These are phyloP conservation scores for Lepraria neglecta DNA, from an alignment of 495 filamentous ascomycete genomes.

Conservation along the genomic window DNA sequence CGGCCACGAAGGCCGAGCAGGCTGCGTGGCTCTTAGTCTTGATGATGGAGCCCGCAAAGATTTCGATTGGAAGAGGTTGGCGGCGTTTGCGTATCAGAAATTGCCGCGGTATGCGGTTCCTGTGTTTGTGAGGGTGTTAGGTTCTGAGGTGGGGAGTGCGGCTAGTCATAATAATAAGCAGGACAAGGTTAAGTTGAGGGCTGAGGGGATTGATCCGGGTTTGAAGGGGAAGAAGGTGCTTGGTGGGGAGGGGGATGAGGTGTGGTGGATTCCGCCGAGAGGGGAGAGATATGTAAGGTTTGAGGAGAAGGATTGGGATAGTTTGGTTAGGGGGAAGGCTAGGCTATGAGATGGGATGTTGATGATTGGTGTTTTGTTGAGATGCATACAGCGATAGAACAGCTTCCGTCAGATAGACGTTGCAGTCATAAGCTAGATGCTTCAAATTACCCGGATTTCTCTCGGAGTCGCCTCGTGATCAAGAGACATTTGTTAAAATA, in stretches of 20 bases:
- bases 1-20: slow-evolving; percentile 64
- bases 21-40: slow-evolving; percentile 55
- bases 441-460: too few species aligned
- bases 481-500: too few species aligned
- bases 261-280: slow-evolving; percentile 52
- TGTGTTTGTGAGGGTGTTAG: slow-evolving; percentile 61
- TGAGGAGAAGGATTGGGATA: slow-evolving; percentile 51
- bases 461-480: too few species aligned
- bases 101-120: slow-evolving; percentile 74
- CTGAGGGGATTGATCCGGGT: slow-evolving; percentile 62
- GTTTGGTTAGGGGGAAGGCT: slow-evolving; percentile 38
- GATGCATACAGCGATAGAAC: neutral
- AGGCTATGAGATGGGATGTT: neutral
- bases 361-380: neutral
- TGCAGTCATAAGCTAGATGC: too few species aligned
- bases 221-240: slow-evolving; percentile 44
- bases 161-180: slow-evolving; percentile 82
- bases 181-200: slow-evolving; percentile 66
- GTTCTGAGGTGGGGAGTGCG: slow-evolving; percentile 37
- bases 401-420: neutral
- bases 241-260: slow-evolving; percentile 40
- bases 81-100: slow-evolving; percentile 47
- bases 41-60: slow-evolving; percentile 33
- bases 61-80: slow-evolving; percentile 50
- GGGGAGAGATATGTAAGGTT: slow-evolving; percentile 54